Evolutionary conservation across 2,329 filamentous ascomycete species (phyloP).

Genomic region (Fusarium metavorans): DNA sequence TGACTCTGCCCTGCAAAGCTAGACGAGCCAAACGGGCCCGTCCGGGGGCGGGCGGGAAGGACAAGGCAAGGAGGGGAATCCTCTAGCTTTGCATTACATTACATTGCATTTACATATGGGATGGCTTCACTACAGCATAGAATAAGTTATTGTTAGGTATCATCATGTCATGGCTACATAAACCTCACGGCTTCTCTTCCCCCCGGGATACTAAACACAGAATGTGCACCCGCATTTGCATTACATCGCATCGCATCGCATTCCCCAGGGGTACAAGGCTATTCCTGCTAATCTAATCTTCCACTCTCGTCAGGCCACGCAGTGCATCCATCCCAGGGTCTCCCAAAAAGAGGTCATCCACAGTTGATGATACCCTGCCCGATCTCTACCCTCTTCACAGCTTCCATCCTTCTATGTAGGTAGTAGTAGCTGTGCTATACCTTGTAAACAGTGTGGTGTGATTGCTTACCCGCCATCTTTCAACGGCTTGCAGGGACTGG

Average conservation of each 20-base stretch:
- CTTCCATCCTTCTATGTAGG: neutral
- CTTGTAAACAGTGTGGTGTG: constrained; percentile 22
- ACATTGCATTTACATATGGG: neutral
- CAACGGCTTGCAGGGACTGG: constrained; percentile 5
- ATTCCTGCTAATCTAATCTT: neutral
- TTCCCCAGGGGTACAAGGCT: neutral
- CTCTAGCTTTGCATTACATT: constrained; percentile 9
- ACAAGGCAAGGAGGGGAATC: neutral
- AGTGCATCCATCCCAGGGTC: neutral
- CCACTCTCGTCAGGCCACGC: constrained; percentile 9
- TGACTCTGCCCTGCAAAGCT: neutral
- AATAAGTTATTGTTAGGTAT: neutral
- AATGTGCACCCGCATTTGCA: constrained; percentile 29
- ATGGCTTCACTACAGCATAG: neutral
- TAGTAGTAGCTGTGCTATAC: neutral
- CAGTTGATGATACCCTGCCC: neutral
- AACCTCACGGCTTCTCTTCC: neutral
- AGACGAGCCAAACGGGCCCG: constrained; percentile 6
- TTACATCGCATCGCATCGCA: constrained; percentile 7
- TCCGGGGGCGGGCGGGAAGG: constrained; percentile 5
- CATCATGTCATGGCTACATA: neutral
- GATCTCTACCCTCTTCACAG: neutral
- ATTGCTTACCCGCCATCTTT: constrained; percentile 27
- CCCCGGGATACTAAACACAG: neutral
- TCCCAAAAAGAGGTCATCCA: neutral